Conservation (phyloP, 2,329 filamentous ascomycete species). For the Tolypocladium nubicola region DNA sequence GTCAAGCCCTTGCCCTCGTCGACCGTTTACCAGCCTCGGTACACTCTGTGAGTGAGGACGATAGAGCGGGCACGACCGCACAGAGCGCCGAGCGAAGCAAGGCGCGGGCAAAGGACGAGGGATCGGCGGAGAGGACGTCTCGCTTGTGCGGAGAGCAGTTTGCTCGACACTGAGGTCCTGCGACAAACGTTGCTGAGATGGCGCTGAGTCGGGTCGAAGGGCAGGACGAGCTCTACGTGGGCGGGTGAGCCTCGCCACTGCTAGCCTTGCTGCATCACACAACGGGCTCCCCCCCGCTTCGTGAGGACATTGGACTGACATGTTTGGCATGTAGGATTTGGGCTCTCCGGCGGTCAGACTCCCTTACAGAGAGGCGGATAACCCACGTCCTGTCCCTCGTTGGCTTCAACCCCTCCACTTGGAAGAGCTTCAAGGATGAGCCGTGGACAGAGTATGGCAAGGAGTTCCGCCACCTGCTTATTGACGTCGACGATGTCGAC, state of each 20-base stretch:
- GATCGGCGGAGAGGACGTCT: neutral
- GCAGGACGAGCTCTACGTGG: constrained; percentile 27
- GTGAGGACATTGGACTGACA: neutral
- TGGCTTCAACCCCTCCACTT: constrained; percentile 33
- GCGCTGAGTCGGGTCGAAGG: constrained; percentile 31
- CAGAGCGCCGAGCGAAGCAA: neutral
- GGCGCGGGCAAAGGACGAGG: neutral
- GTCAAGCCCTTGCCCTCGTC: neutral
- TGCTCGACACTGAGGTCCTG: neutral
- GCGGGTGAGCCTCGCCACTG: constrained; percentile 22
- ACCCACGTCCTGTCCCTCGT: constrained; percentile 86
- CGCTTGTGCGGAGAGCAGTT: neutral
- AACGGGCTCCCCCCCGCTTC: neutral
- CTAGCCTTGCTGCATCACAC: neutral
- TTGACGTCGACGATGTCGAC: constrained; percentile 84
- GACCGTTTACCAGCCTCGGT: neutral
- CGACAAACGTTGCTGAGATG: constrained; percentile 22
- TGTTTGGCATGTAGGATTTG: constrained; percentile 52
- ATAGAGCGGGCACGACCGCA: neutral
- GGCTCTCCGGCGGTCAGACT: constrained; percentile 60
- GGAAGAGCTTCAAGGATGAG: constrained; percentile 37
- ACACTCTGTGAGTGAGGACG: neutral
- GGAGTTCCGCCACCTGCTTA: constrained; percentile 60
- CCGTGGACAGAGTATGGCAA: constrained; percentile 37
- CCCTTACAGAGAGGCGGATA: constrained; percentile 63